These are phyloP conservation scores for Candida fluviatilis DNA, from an alignment of 805 yeast genomes.

Conservation along the genomic window DNA sequence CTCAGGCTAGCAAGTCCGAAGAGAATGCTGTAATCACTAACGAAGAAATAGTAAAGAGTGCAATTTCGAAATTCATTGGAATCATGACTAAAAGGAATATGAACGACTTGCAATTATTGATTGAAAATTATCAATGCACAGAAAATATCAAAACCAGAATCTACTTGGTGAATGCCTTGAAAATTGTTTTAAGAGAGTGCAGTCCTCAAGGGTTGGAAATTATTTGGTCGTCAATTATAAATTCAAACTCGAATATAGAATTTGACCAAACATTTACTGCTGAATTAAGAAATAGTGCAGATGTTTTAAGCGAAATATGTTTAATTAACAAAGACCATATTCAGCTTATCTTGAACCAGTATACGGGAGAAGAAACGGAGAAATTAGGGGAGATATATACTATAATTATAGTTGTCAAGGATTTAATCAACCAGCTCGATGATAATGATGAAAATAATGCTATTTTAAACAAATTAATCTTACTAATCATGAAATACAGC, in stretches of 20 bases:
- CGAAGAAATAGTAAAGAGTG: conserved; percentile 34
- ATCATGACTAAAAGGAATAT: conserved; percentile 40
- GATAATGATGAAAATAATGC: conserved; percentile 9
- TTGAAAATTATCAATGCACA: conserved; percentile 11
- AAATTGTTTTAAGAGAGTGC: conserved; percentile 5
- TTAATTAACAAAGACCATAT: conserved; percentile 7
- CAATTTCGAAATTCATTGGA: conserved; percentile 54
- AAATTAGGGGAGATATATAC: conserved; percentile 21
- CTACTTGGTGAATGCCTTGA: conserved; percentile 8
- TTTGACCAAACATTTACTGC: conserved; percentile 15
- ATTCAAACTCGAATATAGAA: conserved; percentile 9
- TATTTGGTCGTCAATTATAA: conserved; percentile 23
- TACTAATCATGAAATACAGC: conserved; percentile 18
- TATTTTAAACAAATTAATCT: conserved; percentile 13
- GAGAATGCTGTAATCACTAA: conserved; percentile 12
- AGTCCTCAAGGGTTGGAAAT: conserved; percentile 14
- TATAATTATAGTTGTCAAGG: conserved; percentile 30
- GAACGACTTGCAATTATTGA: conserved; percentile 28
- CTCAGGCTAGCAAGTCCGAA: not conserved
- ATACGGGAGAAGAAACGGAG: conserved; percentile 14
- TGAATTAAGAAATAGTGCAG: conserved; percentile 33
- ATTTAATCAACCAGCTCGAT: conserved; percentile 18
- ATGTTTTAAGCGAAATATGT: conserved; percentile 26
- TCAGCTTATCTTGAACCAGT: conserved; percentile 2
- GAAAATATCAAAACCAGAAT: conserved; percentile 7